Conservation (phyloP, 495 filamentous ascomycete genomes). For the Delitschia confertaspora region DNA sequence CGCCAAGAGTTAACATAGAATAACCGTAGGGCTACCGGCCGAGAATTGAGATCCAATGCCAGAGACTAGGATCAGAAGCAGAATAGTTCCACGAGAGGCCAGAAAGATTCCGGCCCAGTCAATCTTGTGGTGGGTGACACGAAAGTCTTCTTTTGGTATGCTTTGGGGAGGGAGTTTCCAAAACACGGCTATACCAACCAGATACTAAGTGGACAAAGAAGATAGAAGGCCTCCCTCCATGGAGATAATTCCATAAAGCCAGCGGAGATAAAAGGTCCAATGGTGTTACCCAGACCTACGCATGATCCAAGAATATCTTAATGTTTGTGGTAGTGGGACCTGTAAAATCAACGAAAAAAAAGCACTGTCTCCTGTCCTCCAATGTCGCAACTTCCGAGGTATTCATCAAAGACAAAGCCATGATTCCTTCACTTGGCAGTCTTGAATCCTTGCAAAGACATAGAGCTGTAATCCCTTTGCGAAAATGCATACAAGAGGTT, state of each 20-base stretch:
- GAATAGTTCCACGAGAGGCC: constrained; percentile 1
- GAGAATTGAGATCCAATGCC: constrained; percentile 2
- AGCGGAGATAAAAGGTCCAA: constrained; percentile 38
- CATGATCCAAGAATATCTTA: constrained; percentile 38
- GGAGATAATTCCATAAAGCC: constrained; percentile 31
- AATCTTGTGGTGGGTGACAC: constrained; percentile 2
- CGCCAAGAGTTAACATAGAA: constrained; percentile 13
- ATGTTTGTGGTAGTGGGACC: constrained; percentile 27
- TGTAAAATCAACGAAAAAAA: no score
- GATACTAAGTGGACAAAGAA: constrained; percentile 23
- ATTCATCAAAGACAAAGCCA: constrained; percentile 32
- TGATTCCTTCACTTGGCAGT: constrained; percentile 40
- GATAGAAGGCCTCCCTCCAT: constrained; percentile 33
- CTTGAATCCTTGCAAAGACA: constrained; percentile 46
- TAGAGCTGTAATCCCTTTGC: no score
- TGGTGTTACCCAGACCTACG: constrained; percentile 37
- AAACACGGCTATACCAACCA: not conserved
- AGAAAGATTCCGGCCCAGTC: constrained; percentile 14
- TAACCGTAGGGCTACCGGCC: constrained; percentile 1
- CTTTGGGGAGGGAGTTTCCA: constrained; percentile 2
- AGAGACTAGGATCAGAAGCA: constrained; percentile 11
- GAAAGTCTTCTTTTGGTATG: constrained; percentile 3
- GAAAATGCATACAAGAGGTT: no score
- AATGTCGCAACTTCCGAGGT: constrained; percentile 34
- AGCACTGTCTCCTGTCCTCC: constrained; percentile 35